A percentile compares a stretch with the other conserved stretches of the same genome.
These are phyloP conservation scores for Metschnikowia shivogae DNA, from an alignment of 805 yeast species.

Conservation along the genomic window DNA sequence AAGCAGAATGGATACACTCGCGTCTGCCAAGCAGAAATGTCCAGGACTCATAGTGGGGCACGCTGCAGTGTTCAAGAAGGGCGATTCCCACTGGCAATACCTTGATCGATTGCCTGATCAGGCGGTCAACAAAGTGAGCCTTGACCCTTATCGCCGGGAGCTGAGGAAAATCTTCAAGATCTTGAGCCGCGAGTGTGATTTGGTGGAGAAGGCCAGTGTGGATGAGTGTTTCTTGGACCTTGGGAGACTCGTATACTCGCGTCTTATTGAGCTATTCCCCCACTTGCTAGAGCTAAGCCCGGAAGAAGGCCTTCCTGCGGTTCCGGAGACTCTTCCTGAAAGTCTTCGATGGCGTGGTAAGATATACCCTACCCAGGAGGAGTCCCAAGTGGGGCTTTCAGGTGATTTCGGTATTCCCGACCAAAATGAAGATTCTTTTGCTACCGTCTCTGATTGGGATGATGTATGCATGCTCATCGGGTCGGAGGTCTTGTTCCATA, in stretches of 20 bases:
- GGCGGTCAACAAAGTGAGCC: conserved; percentile 69
- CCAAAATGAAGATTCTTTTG: background rate
- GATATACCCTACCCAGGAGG: conserved; percentile 9
- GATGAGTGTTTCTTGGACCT: conserved; percentile 90
- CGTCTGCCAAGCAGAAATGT: conserved; percentile 69
- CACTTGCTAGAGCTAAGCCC: conserved; percentile 22
- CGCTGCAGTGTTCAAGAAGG: conserved; percentile 89
- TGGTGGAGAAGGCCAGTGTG: conserved; percentile 90
- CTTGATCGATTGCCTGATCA: conserved; percentile 56
- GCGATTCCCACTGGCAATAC: conserved; percentile 81
- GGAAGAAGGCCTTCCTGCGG: conserved; percentile 37
- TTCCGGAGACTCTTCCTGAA: conserved; percentile 37
- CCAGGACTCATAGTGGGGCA: conserved; percentile 76
- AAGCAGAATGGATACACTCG: conserved; percentile 67
- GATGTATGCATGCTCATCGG: conserved; percentile 69
- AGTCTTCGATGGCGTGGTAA: conserved; percentile 31
- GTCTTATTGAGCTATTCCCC: conserved; percentile 46
- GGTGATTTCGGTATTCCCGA: background rate
- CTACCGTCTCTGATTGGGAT: conserved; percentile 56
- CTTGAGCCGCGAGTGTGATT: conserved; percentile 56
- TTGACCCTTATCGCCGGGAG: conserved; percentile 89
- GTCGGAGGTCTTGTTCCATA: conserved; percentile 49
- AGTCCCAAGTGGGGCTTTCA: conserved; percentile 3
- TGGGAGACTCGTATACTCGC: conserved; percentile 56
- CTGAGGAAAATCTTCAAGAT: conserved; percentile 72